Conservation (phyloP, 345 rosid genomes). For the Turnera subulata region DNA sequence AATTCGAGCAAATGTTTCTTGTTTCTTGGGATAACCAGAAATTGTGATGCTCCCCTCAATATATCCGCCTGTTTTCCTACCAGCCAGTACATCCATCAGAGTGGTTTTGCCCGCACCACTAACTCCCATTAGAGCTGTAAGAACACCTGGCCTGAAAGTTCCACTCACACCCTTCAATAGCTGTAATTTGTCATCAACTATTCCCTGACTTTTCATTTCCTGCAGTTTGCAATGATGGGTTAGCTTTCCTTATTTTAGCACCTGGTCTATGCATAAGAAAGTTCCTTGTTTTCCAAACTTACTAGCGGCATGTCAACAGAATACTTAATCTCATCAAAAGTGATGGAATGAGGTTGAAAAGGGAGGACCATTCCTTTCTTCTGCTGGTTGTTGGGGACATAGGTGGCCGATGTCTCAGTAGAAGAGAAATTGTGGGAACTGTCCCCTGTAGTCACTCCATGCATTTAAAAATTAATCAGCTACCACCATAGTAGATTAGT, state of each 20-base stretch:
- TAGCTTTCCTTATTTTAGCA: neutral
- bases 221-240: slow-evolving; percentile 13
- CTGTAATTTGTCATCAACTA: slow-evolving; percentile 51
- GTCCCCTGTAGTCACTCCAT: slow-evolving; percentile 1
- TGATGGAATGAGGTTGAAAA: slow-evolving; percentile 56
- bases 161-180: slow-evolving; percentile 72
- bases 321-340: slow-evolving; percentile 51
- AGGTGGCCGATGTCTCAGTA: too few relatives aligned
- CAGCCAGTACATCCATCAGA: slow-evolving; percentile 85
- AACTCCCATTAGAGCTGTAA: slow-evolving; percentile 80
- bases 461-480: neutral
- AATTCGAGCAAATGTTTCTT: slow-evolving; percentile 84
- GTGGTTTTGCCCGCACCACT: slow-evolving; percentile 89
- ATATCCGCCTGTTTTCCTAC: slow-evolving; percentile 80
- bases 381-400: slow-evolving; percentile 16
- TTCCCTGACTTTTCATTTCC: slow-evolving; percentile 60
- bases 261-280: neutral
- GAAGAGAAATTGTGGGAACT: slow-evolving; percentile 1
- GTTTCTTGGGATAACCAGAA: slow-evolving; percentile 74
- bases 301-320: slow-evolving; percentile 86
- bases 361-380: slow-evolving; percentile 70
- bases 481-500: neutral
- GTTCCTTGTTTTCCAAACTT: neutral
- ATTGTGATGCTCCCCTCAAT: slow-evolving; percentile 60
- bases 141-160: slow-evolving; percentile 80